Percentiles rank a stretch among this genome's conserved stretches.
phyloP scores from a whole-genome alignment of 2,329 filamentous ascomycete genomes.

The Furcasterigmium sp. region DNA sequence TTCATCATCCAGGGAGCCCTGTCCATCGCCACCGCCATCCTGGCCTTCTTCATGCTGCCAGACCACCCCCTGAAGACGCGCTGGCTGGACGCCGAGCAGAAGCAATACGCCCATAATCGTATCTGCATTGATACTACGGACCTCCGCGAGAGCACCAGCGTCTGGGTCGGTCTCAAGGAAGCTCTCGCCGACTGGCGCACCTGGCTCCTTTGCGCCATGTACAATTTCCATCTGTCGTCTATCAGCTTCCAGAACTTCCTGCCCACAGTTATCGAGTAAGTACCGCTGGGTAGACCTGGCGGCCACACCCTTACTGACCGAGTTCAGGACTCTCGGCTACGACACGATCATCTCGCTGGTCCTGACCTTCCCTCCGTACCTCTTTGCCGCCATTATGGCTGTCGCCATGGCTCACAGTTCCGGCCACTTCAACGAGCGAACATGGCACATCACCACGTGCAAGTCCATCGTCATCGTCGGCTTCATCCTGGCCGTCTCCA shows the following conservation, averaged over 20 bases:
- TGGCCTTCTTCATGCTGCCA: slow-evolving; percentile 15
- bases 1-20: slow-evolving; percentile 21
- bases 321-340: slow-evolving; percentile 31
- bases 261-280: slow-evolving; percentile 62
- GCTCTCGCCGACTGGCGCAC: slow-evolving; percentile 17
- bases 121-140: slow-evolving; percentile 24
- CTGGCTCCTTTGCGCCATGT: slow-evolving; percentile 19
- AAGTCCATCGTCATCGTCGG: slow-evolving; percentile 33
- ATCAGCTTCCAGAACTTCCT: slow-evolving; percentile 70
- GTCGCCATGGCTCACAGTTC: slow-evolving; percentile 32
- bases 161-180: slow-evolving; percentile 23
- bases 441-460: slow-evolving; percentile 38
- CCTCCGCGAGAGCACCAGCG: slow-evolving; percentile 26
- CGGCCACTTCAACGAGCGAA: slow-evolving; percentile 39
- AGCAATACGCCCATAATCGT: slow-evolving; percentile 33
- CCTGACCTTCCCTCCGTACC: slow-evolving; percentile 41
- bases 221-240: slow-evolving; percentile 27
- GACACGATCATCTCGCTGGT: slow-evolving; percentile 31
- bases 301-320: too few species aligned
- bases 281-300: too few species aligned
- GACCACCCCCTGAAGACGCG: slow-evolving; percentile 26
- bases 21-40: slow-evolving; percentile 14
- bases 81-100: slow-evolving; percentile 27
- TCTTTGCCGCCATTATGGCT: slow-evolving; percentile 29
- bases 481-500: slow-evolving; percentile 21